These are phyloP conservation scores for Cryptococcus hybrid DNA, from an alignment of 1,284 basidiomycete species.

Conservation along the genomic window DNA sequence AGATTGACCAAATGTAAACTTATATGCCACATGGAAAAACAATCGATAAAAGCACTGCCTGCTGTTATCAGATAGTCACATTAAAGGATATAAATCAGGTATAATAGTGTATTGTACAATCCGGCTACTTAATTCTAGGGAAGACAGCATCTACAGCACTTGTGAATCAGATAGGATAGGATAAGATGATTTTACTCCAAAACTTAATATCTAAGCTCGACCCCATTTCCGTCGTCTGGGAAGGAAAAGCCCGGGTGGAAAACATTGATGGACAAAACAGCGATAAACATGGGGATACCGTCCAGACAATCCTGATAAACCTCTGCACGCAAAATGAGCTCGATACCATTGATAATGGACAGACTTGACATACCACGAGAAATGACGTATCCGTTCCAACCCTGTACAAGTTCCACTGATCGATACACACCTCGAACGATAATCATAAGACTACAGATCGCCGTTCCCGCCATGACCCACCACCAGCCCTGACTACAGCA, in stretches of 20 bases:
- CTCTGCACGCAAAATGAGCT: not conserved
- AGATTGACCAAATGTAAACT: no score
- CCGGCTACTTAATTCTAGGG: no score
- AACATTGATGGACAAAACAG: slow-evolving; percentile 58
- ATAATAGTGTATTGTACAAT: no score
- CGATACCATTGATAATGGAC: no score
- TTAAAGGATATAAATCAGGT: no score
- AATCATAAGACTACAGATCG: slow-evolving; percentile 7
- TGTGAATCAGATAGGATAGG: no score
- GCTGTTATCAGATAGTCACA: no score
- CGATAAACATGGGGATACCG: slow-evolving; percentile 59
- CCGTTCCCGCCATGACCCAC: slow-evolving; percentile 6
- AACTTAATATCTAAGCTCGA: no score
- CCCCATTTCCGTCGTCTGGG: slow-evolving; percentile 3
- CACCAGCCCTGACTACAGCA: slow-evolving; percentile 5
- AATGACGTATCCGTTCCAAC: slow-evolving; percentile 11
- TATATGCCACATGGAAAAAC: no score
- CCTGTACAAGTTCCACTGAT: slow-evolving; percentile 9
- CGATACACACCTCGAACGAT: slow-evolving; percentile 14
- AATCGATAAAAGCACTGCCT: no score
- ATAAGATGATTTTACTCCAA: no score
- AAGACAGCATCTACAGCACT: no score
- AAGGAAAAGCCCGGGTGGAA: slow-evolving; percentile 57
- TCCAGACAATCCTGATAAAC: slow-evolving; percentile 55
- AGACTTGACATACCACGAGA: not conserved